A percentile compares a stretch with the other conserved stretches of the same genome.
phyloP scores from a whole-genome alignment of 208 protist species.

The Leishmania mexicana region DNA sequence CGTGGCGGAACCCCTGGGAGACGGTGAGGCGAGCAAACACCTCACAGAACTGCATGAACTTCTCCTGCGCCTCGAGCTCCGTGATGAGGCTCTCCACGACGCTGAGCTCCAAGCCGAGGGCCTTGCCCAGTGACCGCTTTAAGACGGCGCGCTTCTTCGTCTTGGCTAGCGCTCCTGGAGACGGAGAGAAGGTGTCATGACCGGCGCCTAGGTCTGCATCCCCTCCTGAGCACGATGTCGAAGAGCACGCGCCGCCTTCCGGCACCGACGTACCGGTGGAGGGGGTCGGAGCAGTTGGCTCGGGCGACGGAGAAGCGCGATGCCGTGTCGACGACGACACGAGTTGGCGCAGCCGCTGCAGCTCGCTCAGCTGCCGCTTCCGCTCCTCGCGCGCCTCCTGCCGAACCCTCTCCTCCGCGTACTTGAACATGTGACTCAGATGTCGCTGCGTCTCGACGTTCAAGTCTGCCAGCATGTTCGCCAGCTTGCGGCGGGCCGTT shows the following conservation, averaged over 20 bases:
- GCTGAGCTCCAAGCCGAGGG: conserved; percentile 68
- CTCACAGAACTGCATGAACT: conserved; percentile 87
- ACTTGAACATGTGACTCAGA: conserved; percentile 80
- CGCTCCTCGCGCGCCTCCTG: conserved; percentile 54
- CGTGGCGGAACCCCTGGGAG: conserved; percentile 66
- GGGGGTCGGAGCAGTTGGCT: not conserved
- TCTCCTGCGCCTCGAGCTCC: conserved; percentile 77
- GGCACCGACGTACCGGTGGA: not conserved
- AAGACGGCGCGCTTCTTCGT: conserved; percentile 33
- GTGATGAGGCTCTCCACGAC: conserved; percentile 62
- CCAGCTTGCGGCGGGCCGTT: conserved; percentile 67
- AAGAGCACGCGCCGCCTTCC: not conserved
- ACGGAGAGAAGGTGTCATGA: not conserved
- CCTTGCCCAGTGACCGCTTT: conserved; percentile 50
- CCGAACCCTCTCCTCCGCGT: conserved; percentile 67
- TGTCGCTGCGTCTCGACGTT: conserved; percentile 80
- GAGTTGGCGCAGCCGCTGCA: conserved; percentile 45
- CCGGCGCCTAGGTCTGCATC: not conserved
- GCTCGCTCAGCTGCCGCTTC: conserved; percentile 50
- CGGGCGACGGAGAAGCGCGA: not conserved
- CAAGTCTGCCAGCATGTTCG: conserved; percentile 72
- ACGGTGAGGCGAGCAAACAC: conserved; percentile 82
- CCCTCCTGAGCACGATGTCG: not conserved
- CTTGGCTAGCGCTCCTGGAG: conserved; percentile 17
- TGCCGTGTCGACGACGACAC: conserved; percentile 9